phyloP scores from a whole-genome alignment of 306 rosid genomes.

The Ochetophila trinervis region DNA sequence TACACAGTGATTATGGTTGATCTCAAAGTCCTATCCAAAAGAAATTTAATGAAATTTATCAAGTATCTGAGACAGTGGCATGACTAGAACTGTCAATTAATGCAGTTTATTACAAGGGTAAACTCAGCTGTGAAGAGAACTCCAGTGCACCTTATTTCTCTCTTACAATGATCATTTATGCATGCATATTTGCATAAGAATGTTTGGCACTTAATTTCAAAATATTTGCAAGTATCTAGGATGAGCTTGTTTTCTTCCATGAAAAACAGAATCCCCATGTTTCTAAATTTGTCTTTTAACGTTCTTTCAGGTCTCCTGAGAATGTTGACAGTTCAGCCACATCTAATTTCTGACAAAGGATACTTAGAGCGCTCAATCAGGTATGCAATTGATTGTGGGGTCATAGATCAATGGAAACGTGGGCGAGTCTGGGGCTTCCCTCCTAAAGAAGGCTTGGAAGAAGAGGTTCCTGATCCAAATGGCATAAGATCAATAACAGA shows the following conservation, averaged over 20 bases:
- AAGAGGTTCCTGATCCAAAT: constrained; percentile 51
- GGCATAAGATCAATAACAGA: constrained; percentile 74
- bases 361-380: constrained; percentile 66
- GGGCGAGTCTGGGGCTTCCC: constrained; percentile 70
- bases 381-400: constrained; percentile 84
- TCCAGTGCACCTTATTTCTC: no score
- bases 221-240: background rate
- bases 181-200: background rate
- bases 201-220: background rate
- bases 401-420: constrained; percentile 79
- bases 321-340: constrained; percentile 74
- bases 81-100: no score
- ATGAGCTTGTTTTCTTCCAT: background rate
- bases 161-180: no score
- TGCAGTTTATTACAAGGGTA: no score
- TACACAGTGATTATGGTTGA: no score
- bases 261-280: constrained; percentile 5
- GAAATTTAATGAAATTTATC: no score
- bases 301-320: constrained; percentile 69
- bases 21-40: no score
- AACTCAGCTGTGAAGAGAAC: no score
- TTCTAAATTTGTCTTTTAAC: constrained; percentile 20
- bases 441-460: constrained; percentile 59
- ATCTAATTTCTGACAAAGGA: constrained; percentile 64
- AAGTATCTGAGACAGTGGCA: no score